Evolutionary conservation across 805 yeast genomes (phyloP).

Genomic region (Kazachstania kunashirensis): DNA sequence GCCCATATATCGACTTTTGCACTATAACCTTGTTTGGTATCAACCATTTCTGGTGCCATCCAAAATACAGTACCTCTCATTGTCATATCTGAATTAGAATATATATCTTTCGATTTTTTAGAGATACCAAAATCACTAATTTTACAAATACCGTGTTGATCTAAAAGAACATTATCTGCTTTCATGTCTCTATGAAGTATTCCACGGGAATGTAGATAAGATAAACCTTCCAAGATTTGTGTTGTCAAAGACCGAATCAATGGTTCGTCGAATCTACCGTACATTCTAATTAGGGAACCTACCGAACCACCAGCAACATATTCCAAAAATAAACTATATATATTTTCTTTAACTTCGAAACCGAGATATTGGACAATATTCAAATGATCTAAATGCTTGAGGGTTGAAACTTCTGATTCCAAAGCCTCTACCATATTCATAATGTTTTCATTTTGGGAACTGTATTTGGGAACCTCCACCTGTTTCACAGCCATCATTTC

Average conservation of each 20-base stretch:
- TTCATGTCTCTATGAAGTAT: slow-evolving; percentile 90
- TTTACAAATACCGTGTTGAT: slow-evolving; percentile 87
- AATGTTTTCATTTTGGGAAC: slow-evolving; percentile 35
- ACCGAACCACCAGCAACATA: slow-evolving; percentile 98
- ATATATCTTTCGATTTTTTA: slow-evolving; percentile 73
- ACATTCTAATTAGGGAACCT: slow-evolving; percentile 69
- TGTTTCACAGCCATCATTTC: slow-evolving; percentile 99
- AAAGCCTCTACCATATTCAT: slow-evolving; percentile 70
- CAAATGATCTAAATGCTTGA: slow-evolving; percentile 87
- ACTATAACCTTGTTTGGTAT: slow-evolving; percentile 86
- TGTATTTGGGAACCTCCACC: slow-evolving; percentile 53
- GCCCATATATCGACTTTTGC: slow-evolving; percentile 99
- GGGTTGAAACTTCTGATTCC: slow-evolving; percentile 81
- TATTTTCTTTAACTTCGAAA: slow-evolving; percentile 63
- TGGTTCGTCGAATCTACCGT: slow-evolving; percentile 77
- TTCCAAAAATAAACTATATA: slow-evolving; percentile 81
- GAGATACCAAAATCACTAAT: slow-evolving; percentile 96
- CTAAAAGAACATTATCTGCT: slow-evolving; percentile 87
- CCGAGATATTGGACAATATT: slow-evolving; percentile 96
- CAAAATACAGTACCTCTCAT: slow-evolving; percentile 98
- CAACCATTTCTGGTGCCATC: slow-evolving; percentile 99
- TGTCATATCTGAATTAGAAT: slow-evolving; percentile 90
- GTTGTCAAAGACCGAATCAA: slow-evolving; percentile 61
- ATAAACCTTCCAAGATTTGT: slow-evolving; percentile 75
- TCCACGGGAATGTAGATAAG: slow-evolving; percentile 81